Conservation (phyloP, 768 basidiomycete genomes). For the Leccinellum albellum region DNA sequence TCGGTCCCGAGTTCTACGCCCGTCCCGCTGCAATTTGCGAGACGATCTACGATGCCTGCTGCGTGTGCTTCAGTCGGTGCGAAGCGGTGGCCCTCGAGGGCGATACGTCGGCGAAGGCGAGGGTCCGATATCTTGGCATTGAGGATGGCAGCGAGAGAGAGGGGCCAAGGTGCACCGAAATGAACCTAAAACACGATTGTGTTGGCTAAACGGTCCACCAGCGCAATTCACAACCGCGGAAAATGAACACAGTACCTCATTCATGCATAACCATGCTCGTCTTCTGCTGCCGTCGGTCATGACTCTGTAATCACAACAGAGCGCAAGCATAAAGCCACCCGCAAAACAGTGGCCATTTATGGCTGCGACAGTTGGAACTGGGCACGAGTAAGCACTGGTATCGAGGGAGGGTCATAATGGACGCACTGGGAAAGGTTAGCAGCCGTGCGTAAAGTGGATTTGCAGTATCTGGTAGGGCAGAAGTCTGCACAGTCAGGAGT, state of each 20-base stretch:
- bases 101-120: constrained; percentile 61
- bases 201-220: not conserved
- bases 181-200: constrained; percentile 50
- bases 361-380: constrained; percentile 76
- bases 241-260: constrained; percentile 54
- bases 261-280: constrained; percentile 89
- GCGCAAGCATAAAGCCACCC: constrained; percentile 72
- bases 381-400: constrained; percentile 2
- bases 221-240: not conserved
- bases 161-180: constrained; percentile 80
- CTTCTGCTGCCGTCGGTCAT: constrained; percentile 80
- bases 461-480: constrained; percentile 50
- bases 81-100: constrained; percentile 78
- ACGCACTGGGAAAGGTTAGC: constrained; percentile 72
- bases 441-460: constrained; percentile 70
- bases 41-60: constrained; percentile 65
- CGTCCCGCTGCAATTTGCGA: constrained; percentile 35
- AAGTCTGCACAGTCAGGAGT: not conserved
- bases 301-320: constrained; percentile 84
- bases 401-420: not conserved
- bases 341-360: constrained; percentile 88
- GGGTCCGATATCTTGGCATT: constrained; percentile 62
- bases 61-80: constrained; percentile 65
- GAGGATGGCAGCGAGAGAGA: constrained; percentile 62
- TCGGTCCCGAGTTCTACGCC: constrained; percentile 54